These are phyloP conservation scores for Fusarium domesticum DNA, from an alignment of 2,329 filamentous ascomycete genomes.

Conservation along the genomic window DNA sequence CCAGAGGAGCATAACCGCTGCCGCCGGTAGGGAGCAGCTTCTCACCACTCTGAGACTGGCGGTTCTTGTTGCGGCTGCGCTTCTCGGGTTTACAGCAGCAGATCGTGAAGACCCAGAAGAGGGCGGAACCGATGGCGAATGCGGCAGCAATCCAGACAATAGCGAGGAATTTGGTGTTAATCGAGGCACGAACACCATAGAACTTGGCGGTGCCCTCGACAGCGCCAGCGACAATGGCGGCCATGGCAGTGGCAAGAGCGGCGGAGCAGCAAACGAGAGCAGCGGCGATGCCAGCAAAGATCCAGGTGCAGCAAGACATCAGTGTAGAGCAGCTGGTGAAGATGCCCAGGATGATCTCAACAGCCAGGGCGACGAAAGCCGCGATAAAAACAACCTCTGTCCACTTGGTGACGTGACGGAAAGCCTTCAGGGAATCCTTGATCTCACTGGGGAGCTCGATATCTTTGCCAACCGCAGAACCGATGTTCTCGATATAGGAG, in stretches of 20 bases:
- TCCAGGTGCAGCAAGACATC: constrained; percentile 77
- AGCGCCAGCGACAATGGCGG: constrained; percentile 61
- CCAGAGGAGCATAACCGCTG: constrained; percentile 39
- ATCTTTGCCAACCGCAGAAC: constrained; percentile 48
- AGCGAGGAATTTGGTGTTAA: constrained; percentile 69
- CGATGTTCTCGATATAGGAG: constrained; percentile 51
- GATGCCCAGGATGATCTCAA: constrained; percentile 74
- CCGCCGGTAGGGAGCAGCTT: constrained; percentile 47
- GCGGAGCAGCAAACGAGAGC: constrained; percentile 59
- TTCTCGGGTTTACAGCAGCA: constrained; percentile 67
- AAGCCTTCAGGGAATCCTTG: constrained; percentile 65
- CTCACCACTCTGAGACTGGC: constrained; percentile 42
- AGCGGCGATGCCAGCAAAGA: constrained; percentile 65
- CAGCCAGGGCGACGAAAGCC: constrained; percentile 64
- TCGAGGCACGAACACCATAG: constrained; percentile 65
- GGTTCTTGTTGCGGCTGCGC: constrained; percentile 35
- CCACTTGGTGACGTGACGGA: constrained; percentile 73
- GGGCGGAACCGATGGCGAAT: constrained; percentile 68
- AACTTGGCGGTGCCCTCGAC: constrained; percentile 55
- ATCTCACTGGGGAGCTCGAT: constrained; percentile 67
- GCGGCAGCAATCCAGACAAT: constrained; percentile 76
- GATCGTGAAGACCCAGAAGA: constrained; percentile 90
- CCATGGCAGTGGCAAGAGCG: constrained; percentile 70
- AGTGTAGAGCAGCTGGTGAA: constrained; percentile 79
- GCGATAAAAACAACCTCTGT: constrained; percentile 79